These are phyloP conservation scores for Vigna nakashimae DNA, from an alignment of 306 rosid species.

Conservation along the genomic window DNA sequence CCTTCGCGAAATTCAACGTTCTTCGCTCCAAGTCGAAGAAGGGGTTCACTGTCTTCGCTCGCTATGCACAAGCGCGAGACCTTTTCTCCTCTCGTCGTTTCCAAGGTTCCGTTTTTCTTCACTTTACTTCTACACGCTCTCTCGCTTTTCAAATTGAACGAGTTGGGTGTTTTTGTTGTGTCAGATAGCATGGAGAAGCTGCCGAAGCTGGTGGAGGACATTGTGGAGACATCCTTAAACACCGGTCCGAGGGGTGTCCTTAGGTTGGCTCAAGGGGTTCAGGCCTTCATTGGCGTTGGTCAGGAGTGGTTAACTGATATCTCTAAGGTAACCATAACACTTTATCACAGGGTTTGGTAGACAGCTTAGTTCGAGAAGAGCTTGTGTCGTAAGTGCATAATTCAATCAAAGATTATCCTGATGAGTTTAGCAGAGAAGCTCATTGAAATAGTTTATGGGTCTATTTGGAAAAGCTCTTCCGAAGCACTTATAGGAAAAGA, in stretches of 20 bases:
- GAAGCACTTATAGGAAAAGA: too few relatives aligned
- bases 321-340: slow-evolving; percentile 59
- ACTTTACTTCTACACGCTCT: neutral
- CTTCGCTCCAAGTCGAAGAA: slow-evolving; percentile 59
- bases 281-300: slow-evolving; percentile 88
- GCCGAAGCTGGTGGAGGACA: slow-evolving; percentile 93
- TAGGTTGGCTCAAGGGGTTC: slow-evolving; percentile 89
- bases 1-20: slow-evolving; percentile 40
- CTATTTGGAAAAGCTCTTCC: neutral
- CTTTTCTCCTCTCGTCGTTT: slow-evolving; percentile 73
- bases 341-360: neutral
- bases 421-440: neutral
- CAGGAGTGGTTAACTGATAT: slow-evolving; percentile 88
- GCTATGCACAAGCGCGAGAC: slow-evolving; percentile 82
- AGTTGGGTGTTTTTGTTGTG: neutral
- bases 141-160: neutral
- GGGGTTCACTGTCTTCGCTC: slow-evolving; percentile 63
- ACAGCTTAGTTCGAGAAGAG: neutral
- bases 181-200: slow-evolving; percentile 73
- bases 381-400: neutral
- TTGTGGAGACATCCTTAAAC: slow-evolving; percentile 76
- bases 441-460: too few relatives aligned
- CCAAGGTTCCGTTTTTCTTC: slow-evolving; percentile 55
- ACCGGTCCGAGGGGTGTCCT: slow-evolving; percentile 93
- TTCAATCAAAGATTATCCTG: neutral